Conservation (phyloP, 192 early-diverging fungal genomes). For the Glomus cerebriforme region DNA sequence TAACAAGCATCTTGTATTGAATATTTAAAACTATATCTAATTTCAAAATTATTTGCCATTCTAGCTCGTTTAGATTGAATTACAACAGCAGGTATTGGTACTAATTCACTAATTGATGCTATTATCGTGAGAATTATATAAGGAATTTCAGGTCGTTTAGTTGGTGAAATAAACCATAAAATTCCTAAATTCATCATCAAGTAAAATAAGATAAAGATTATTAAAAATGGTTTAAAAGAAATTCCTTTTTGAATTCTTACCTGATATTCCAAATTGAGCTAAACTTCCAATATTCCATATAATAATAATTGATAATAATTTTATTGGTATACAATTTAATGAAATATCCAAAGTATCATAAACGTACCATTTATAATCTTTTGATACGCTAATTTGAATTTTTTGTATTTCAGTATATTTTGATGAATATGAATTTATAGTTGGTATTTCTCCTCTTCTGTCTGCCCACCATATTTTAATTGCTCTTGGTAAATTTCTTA, state of each 20-base stretch:
- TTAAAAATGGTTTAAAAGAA: too few relatives aligned
- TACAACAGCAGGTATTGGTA: conserved; percentile 14
- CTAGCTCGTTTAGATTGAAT: conserved; percentile 15
- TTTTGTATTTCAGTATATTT: background rate
- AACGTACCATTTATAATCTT: conserved; percentile 16
- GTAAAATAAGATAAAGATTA: too few relatives aligned
- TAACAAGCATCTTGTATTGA: background rate
- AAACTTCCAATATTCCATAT: conserved; percentile 22
- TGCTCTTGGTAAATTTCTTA: conserved; percentile 5
- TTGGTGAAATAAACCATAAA: conserved; percentile 1
- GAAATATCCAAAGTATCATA: background rate
- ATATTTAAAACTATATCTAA: background rate
- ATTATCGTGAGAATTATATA: background rate
- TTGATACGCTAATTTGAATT: background rate
- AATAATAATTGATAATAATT: background rate
- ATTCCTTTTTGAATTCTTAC: background rate
- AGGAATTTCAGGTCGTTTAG: background rate
- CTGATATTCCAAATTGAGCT: conserved; percentile 10
- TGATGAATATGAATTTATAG: background rate
- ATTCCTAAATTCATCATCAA: too few relatives aligned
- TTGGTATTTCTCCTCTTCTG: background rate
- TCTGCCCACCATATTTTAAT: background rate
- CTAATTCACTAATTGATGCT: background rate
- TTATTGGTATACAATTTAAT: background rate
- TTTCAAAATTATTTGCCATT: background rate